Evolutionary conservation across 176 grass and related monocot genomes (phyloP).

Genomic region (Tillandsia fasciculata): DNA sequence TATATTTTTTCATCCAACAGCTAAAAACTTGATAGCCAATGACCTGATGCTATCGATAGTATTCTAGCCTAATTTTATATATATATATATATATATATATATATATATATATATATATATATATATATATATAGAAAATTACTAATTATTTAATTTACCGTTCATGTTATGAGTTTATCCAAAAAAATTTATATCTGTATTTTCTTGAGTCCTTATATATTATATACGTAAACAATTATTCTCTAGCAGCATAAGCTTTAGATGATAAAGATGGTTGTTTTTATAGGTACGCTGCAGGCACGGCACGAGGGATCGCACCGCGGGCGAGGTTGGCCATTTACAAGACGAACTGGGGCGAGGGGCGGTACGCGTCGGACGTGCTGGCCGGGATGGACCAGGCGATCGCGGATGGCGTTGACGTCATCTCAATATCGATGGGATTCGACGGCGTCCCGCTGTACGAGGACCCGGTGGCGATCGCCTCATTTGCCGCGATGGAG

Average conservation of each 20-base stretch:
- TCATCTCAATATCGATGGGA: conserved; percentile 66
- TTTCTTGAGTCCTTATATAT: no score
- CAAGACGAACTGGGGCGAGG: conserved; percentile 57
- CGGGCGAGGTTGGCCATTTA: conserved; percentile 61
- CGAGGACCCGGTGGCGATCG: conserved; percentile 50
- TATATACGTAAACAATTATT: neutral
- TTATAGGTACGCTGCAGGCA: conserved; percentile 26
- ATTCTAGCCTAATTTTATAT: no score
- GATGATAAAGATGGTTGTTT: neutral
- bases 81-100: no score
- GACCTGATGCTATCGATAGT: no score
- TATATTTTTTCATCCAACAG: no score
- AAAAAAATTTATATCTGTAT: no score
- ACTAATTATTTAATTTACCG: neutral
- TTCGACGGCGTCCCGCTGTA: conserved; percentile 8
- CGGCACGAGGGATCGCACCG: conserved; percentile 56
- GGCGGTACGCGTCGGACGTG: conserved; percentile 42
- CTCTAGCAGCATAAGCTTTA: neutral
- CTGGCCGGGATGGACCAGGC: conserved; percentile 66
- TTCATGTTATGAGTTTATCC: neutral
- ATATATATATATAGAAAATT: neutral
- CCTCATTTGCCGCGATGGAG: conserved; percentile 56
- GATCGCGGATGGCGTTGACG: conserved; percentile 69
- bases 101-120: no score
- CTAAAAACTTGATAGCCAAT: no score